Evolutionary conservation across 108 stramenopile genomes (phyloP), one percentile per base, ranked within the genome.

Genomic region (Ochromonas danica): DNA sequence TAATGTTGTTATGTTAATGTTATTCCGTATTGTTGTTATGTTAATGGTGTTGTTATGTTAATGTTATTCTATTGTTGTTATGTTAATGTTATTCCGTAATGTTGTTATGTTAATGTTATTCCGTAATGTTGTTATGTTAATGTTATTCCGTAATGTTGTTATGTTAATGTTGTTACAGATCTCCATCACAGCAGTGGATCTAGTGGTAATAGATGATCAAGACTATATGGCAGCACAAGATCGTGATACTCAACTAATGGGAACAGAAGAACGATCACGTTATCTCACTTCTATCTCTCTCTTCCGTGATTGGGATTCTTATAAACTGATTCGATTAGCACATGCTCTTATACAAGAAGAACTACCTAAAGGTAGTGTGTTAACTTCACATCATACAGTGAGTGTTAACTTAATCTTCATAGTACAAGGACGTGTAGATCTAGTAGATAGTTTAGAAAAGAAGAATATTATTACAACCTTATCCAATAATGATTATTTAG

Each of bases 301-400:
- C 3, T 75, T 75, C 22, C 72, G 72, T 31, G 45, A 33, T 41
- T 75, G 72, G 72, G 72, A 75, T 75, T 45, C 45, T 27, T 57
- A 57, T 25, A 60, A 75, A 75, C 17, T 75, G 10, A 35, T 57
- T 14, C 36, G 72, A 45, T 57, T 75, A 36, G 72, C 72, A 6
- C 43, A 60, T 36, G 72, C 41, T 27, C 28, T 75, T 10, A 33
- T 75, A 6, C 43, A 60, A 41, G 72, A 75, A 36, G 72, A 75
- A 28, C 3, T 75, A 6, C 6, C 3, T 10, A 75, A 75, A 27
- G 10, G 25, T 33, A 22, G 3, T 3, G 72, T 75, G 3, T 41
- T 75, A 38, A 75, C 51, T 6, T 10, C 3, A 41, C 36, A 39
- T 33, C 6, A 33, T 14, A 6, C 14, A 28, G 51, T 75, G 17